phyloP scores from a whole-genome alignment of 352 stramenopile genomes.

The Pythium sukuiense region DNA sequence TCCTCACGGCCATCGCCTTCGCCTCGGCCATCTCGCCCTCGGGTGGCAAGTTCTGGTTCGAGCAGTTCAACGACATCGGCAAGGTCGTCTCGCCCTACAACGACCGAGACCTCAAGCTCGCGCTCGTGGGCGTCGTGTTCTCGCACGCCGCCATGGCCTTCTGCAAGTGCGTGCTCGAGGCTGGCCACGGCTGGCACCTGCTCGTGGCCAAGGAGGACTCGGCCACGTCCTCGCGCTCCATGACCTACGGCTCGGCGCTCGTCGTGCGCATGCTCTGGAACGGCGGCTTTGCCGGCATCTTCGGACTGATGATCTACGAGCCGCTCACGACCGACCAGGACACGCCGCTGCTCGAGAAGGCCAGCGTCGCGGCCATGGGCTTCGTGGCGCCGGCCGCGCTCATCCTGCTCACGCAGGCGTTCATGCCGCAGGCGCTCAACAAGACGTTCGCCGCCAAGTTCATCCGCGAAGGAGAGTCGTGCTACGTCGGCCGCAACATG shows the following conservation, averaged over 20 bases:
- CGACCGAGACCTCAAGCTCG: constrained; percentile 44
- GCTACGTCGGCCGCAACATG: constrained; percentile 46
- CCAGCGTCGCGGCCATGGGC: constrained; percentile 1
- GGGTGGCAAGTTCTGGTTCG: constrained; percentile 34
- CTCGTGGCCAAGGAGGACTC: constrained; percentile 28
- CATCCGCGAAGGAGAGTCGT: constrained; percentile 40
- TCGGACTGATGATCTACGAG: constrained; percentile 41
- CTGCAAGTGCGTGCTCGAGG: constrained; percentile 41
- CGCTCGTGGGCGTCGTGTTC: constrained; percentile 35
- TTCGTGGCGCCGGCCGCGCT: constrained; percentile 32
- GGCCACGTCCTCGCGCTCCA: constrained; percentile 37
- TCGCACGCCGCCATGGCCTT: constrained; percentile 28
- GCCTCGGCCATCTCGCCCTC: constrained; percentile 31
- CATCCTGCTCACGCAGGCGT: constrained; percentile 31
- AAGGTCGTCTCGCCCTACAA: constrained; percentile 34
- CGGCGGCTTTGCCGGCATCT: constrained; percentile 34
- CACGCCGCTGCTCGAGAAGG: constrained; percentile 25
- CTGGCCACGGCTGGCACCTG: constrained; percentile 40
- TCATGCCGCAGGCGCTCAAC: constrained; percentile 32
- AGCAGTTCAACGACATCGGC: constrained; percentile 36
- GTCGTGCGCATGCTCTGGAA: constrained; percentile 42
- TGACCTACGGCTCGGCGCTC: constrained; percentile 41
- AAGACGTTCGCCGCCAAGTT: constrained; percentile 41
- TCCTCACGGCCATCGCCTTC: constrained; percentile 36
- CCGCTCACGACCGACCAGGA: constrained; percentile 26